A percentile compares a stretch with the other conserved stretches of the same genome.
Evolutionary conservation across 768 basidiomycete species (phyloP).

Genomic region (Clitopilus passeckerianus): DNA sequence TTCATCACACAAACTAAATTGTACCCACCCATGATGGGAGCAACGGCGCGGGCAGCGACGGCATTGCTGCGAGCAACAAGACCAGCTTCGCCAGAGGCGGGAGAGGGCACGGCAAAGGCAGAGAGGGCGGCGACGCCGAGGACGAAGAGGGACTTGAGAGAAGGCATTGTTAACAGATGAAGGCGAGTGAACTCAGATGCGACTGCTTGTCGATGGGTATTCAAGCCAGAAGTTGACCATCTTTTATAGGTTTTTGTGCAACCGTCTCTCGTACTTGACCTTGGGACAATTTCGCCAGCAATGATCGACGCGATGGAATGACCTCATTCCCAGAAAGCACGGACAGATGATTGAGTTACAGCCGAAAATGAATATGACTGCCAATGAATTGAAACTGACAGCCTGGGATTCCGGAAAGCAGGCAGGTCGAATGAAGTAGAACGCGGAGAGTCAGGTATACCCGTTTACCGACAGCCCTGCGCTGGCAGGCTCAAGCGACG

Average conservation of each 20-base stretch:
- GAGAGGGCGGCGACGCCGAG: neutral
- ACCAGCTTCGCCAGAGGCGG: neutral
- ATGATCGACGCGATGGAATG: neutral
- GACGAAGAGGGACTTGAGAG: neutral
- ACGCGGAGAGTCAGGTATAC: neutral
- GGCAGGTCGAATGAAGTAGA: neutral
- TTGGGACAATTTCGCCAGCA: neutral
- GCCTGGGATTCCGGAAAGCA: neutral
- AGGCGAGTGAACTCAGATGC: neutral
- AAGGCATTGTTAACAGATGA: neutral
- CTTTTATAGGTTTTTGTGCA: no score
- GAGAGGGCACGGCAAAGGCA: neutral
- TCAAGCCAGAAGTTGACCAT: no score
- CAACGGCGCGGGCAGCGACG: neutral
- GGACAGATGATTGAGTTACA: no score
- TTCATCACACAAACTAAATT: no score
- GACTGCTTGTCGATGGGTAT: neutral
- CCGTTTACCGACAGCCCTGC: neutral
- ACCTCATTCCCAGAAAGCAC: neutral
- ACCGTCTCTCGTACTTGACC: neutral
- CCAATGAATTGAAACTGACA: neutral
- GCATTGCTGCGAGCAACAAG: neutral
- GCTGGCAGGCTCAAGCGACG: neutral
- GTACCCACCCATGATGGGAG: neutral
- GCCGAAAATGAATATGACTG: neutral